Percentiles rank a stretch among this genome's conserved stretches.
phyloP scores from a whole-genome alignment of 495 filamentous ascomycete genomes.

The Xylaria cubensis region DNA sequence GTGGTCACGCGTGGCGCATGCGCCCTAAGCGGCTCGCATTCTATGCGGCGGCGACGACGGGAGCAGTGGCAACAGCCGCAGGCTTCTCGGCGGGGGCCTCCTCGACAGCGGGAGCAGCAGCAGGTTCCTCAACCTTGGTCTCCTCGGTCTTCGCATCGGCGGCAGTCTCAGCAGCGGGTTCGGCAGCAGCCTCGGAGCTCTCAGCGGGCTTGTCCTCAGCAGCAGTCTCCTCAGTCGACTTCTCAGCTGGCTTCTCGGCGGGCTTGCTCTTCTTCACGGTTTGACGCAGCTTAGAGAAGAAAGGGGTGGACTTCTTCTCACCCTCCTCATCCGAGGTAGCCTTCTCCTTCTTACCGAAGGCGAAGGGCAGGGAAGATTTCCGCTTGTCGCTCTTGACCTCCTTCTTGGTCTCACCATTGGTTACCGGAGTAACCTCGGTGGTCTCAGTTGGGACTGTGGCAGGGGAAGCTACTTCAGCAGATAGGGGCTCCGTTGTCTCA shows the following conservation, averaged over 20 bases:
- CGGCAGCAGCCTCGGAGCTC: conserved; percentile 55
- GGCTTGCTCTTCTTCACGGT: conserved; percentile 59
- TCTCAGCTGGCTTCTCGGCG: conserved; percentile 56
- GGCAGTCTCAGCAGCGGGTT: conserved; percentile 43
- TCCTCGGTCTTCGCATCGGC: conserved; percentile 27
- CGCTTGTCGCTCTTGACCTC: conserved; percentile 63
- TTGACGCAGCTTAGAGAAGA: conserved; percentile 64
- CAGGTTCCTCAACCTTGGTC: conserved; percentile 42
- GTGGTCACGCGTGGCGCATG: conserved; percentile 24
- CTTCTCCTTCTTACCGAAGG: conserved; percentile 61
- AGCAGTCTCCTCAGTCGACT: conserved; percentile 53
- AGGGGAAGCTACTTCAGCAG: conserved; percentile 53
- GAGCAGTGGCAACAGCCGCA: conserved; percentile 44
- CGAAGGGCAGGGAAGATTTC: conserved; percentile 62
- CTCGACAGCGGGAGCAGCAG: conserved; percentile 38
- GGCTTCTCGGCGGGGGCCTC: conserved; percentile 48
- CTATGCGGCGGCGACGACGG: conserved; percentile 57
- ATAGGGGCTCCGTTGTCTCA: conserved; percentile 62
- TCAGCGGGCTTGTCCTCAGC: conserved; percentile 59
- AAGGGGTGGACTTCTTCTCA: conserved; percentile 59
- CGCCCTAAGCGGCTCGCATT: conserved; percentile 37
- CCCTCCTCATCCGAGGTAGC: conserved; percentile 55
- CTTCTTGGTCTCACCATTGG: conserved; percentile 59
- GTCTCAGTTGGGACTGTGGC: conserved; percentile 51
- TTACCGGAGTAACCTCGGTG: conserved; percentile 49